Base-by-base conservation (phyloP, 1,284 basidiomycete genomes). In the Ceratobasidium papillatum region DNA sequence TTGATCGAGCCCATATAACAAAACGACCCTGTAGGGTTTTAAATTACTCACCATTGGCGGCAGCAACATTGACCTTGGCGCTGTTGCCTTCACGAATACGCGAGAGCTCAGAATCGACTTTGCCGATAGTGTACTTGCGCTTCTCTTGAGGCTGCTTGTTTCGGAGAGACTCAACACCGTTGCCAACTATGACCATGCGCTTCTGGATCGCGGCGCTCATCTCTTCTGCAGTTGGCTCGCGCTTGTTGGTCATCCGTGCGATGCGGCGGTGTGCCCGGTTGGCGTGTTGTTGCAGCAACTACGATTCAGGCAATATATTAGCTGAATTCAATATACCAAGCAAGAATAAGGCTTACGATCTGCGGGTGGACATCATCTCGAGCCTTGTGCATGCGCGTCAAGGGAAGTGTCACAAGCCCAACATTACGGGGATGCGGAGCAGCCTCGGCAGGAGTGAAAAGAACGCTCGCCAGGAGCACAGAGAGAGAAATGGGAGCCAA, bases 201-300 rank as follows among this genome's bases (percentile, higher is more conserved):
- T 86, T 88, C 75, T 84, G 82, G 66, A 93, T 81, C 74, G 85
- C 86, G 19, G 80, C 82, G 47, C 83, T 82, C 64, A 93, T 84
- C 27, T 86, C 84, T 36, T 84, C 83, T 32, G 86, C 83, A 1
- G 89, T 90, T 8, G 80, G 84, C 17, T 82, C 82, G 56, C 86
- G 86, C 54, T 58, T 71, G 22, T 90, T 88, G 8, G 87, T 88
- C 88, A 94, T 91, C 72, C 86, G 89, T 3, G 92, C 91, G 74
- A 89, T 84, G 74, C 92, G 90, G 75, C 85, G 87, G 75, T 87
- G 83, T 71, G 87, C 85, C 66, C 88, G 87, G 82, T 93, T 93
- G 76, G 91, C 87, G 78, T 90, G 85, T 81, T 91, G 92, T 81
- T 93, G 91, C 58, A 90, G 82, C 73, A 86, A 81, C 92, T 93